Percentiles rank a stretch among this genome's conserved stretches.
phyloP scores from a whole-genome alignment of 768 basidiomycete genomes.

The Lactarius sp. region DNA sequence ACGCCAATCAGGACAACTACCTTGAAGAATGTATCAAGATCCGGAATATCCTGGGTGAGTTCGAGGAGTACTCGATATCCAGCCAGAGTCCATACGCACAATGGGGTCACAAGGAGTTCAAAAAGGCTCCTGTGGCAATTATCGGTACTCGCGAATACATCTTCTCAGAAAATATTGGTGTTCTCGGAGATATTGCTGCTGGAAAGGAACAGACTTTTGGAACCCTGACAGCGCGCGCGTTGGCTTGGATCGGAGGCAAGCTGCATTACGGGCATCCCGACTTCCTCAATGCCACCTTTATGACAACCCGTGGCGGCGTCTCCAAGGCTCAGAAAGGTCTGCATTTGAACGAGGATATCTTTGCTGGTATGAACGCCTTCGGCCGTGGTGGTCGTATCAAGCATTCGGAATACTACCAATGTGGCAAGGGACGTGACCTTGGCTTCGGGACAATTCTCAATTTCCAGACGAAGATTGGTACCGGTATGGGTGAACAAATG shows the following conservation, averaged over 20 bases:
- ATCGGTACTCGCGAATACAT: slow-evolving; percentile 99
- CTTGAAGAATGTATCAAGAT: slow-evolving; percentile 99
- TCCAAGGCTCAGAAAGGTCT: slow-evolving; percentile 99
- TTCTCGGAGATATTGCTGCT: slow-evolving; percentile 97
- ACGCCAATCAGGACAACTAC: slow-evolving; percentile 99
- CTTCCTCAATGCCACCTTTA: slow-evolving; percentile 97
- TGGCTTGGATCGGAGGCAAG: slow-evolving; percentile 98
- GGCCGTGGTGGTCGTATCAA: slow-evolving; percentile 98
- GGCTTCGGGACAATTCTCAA: slow-evolving; percentile 99
- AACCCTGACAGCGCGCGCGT: slow-evolving; percentile 91
- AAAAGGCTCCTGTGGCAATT: slow-evolving; percentile 89
- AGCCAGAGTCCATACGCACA: slow-evolving; percentile 94
- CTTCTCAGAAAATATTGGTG: slow-evolving; percentile 99
- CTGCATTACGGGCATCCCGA: slow-evolving; percentile 99
- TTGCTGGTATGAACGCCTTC: slow-evolving; percentile 98
- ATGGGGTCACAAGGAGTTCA: slow-evolving; percentile 93
- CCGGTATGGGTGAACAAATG: slow-evolving; percentile 99
- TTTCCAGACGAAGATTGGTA: slow-evolving; percentile 99
- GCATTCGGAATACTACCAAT: slow-evolving; percentile 99
- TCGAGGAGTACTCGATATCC: slow-evolving; percentile 89
- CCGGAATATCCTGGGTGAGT: slow-evolving; percentile 94
- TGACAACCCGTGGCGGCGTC: slow-evolving; percentile 97
- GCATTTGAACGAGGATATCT: slow-evolving; percentile 99
- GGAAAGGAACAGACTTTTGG: slow-evolving; percentile 99
- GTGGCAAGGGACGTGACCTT: slow-evolving; percentile 98